phyloP scores from a whole-genome alignment of 108 stramenopile genomes.

The Nitzschia palea region DNA sequence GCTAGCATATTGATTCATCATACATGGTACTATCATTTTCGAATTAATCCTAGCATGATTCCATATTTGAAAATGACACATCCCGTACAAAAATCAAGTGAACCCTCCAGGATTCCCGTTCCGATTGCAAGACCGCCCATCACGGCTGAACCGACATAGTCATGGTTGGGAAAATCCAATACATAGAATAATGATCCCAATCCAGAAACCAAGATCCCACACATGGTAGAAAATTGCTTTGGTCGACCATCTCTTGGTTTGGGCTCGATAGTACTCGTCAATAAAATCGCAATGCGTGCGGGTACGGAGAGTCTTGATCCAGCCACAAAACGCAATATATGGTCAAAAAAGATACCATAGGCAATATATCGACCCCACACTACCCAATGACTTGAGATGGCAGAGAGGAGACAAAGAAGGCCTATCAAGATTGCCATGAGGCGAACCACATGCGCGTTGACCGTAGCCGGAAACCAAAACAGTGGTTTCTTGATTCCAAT shows the following conservation, averaged over 20 bases:
- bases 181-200: slow-evolving; percentile 32
- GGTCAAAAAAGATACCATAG: slow-evolving; percentile 22
- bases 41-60: slow-evolving; percentile 27
- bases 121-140: slow-evolving; percentile 32
- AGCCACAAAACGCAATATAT: slow-evolving; percentile 20
- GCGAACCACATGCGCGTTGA: slow-evolving; percentile 37
- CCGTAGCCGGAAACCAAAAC: slow-evolving; percentile 38
- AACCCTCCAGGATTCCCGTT: slow-evolving; percentile 34
- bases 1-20: too few species aligned
- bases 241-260: slow-evolving; percentile 25
- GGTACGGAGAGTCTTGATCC: slow-evolving; percentile 24
- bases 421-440: slow-evolving; percentile 21
- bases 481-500: slow-evolving; percentile 8
- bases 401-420: slow-evolving; percentile 13
- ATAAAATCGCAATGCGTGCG: slow-evolving; percentile 31
- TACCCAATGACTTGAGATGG: slow-evolving; percentile 4
- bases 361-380: slow-evolving; percentile 34
- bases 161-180: slow-evolving; percentile 23
- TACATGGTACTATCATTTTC: too few species aligned
- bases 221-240: slow-evolving; percentile 39
- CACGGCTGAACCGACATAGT: slow-evolving; percentile 16
- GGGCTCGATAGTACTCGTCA: slow-evolving; percentile 15
- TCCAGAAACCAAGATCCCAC: slow-evolving; percentile 24
- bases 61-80: slow-evolving; percentile 30
- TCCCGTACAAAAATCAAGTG: slow-evolving; percentile 34